Evolutionary conservation across 1,284 basidiomycete species (phyloP).

Genomic region (Melanopsichium pennsylvanicum): DNA sequence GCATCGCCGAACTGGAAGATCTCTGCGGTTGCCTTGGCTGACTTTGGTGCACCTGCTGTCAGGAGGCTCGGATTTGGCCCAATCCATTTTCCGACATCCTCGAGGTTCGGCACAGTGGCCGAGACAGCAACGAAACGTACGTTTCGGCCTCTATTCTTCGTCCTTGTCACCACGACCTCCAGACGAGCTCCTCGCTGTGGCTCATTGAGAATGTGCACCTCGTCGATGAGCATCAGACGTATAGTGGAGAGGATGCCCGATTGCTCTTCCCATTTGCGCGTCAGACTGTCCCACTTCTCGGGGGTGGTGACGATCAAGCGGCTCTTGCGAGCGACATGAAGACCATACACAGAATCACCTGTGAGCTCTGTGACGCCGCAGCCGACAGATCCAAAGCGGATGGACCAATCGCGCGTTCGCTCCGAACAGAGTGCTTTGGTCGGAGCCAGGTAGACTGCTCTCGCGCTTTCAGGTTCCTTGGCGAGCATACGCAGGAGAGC

Average conservation of each 20-base stretch:
- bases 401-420: slow-evolving; percentile 81
- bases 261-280: slow-evolving; percentile 53
- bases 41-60: not conserved
- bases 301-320: slow-evolving; percentile 71
- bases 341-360: slow-evolving; percentile 33
- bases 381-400: slow-evolving; percentile 78
- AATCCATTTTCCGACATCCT: slow-evolving; percentile 89
- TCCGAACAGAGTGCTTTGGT: slow-evolving; percentile 87
- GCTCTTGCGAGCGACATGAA: slow-evolving; percentile 38
- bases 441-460: slow-evolving; percentile 91
- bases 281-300: slow-evolving; percentile 66
- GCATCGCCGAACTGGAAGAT: slow-evolving; percentile 52
- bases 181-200: slow-evolving; percentile 70
- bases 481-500: slow-evolving; percentile 81
- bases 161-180: slow-evolving; percentile 91
- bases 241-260: slow-evolving; percentile 45
- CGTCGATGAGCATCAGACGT: slow-evolving; percentile 77
- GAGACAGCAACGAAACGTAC: slow-evolving; percentile 88
- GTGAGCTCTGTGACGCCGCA: slow-evolving; percentile 83
- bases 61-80: slow-evolving; percentile 64
- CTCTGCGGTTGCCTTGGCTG: slow-evolving; percentile 10
- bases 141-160: slow-evolving; percentile 73
- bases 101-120: slow-evolving; percentile 91
- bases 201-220: slow-evolving; percentile 92
- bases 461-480: slow-evolving; percentile 53